Base-by-base conservation (phyloP, 2,329 filamentous ascomycete genomes). In the Harringtonia aguacate region DNA sequence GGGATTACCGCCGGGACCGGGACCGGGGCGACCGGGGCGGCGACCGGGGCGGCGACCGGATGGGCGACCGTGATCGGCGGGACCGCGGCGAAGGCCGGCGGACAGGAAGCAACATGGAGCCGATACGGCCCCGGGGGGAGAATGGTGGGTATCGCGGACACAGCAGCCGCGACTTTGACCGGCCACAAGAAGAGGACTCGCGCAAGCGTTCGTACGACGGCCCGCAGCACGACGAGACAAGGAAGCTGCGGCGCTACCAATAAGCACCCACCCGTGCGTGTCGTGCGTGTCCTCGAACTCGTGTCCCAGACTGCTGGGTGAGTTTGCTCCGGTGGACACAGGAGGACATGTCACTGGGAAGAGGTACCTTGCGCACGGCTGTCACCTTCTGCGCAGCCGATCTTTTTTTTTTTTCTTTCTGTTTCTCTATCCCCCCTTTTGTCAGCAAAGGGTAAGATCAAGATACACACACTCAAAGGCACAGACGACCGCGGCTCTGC, bases 201-300 rank as follows among this genome's bases (percentile, higher is more conserved):
- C 64, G 77, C 59, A 75, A 85, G 70, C 77, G 81, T 59, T 73
- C 79, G 42, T 87, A 84, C 63, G 88, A 94, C 42, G 84, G 83
- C 58, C 80, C 81, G 59, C 75, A 77, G 52, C 82, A 89, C 65
- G 87, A 95, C 58, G 89, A 95, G 62, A 75, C 78, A 40, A 65
- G 75, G 46, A 82, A 82, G 62, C 59, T 81, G 49, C 76, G 78
- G 51, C 75, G 78, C 51, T 82, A 82, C 64, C 80, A 68, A 67
- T 58, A 58, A 60, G 58, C 59, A n/a, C n/a, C n/a, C n/a, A n/a
- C n/a, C n/a, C n/a, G n/a, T n/a, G n/a, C n/a, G n/a, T n/a, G n/a
- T n/a, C n/a, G n/a, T n/a, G n/a, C n/a, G n/a, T n/a, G n/a, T n/a
- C n/a, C n/a, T n/a, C n/a, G n/a, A n/a, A n/a, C n/a, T n/a, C n/a